Base-by-base conservation (phyloP, 2,329 filamentous ascomycete genomes). In the Ilyonectria destructans region DNA sequence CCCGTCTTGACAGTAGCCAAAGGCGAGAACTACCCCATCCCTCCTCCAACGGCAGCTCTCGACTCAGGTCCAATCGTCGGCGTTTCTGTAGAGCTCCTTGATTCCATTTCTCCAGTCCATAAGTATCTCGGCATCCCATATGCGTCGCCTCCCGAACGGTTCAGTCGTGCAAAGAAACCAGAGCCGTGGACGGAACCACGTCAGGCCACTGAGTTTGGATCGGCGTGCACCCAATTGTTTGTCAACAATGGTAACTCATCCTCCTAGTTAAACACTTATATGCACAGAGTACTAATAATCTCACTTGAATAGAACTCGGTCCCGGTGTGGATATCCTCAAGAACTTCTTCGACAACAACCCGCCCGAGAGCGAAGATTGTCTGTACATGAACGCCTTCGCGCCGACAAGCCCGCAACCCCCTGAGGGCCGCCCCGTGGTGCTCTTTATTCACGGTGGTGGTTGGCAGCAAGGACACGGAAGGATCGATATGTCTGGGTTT, bases 351-450 rank as follows among this genome's bases (percentile, higher is more conserved):
- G 71, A 69, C 15, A 62, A 37, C 1, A 65, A 69, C 8, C 17
- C 72, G 1, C 54, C 63, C 5, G 73, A 77, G 56, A 78, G 77
- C 17, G 74, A 79, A 52, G 77, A 79, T 33, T 79, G 75, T 19
- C 71, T 79, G 5, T 74, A 65, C 29, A 67, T 78, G 2, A 78
- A 79, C 31, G 70, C 75, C 5, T 79, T 79, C 46, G 70, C 73
- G 5, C 77, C 75, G 0, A 45, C 68, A 4, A 56, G 26, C 1
- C 55, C 67, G 1, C 61, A 26, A 0, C 62, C 69, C 3, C 35
- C 43, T 6, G 54, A 58, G 2, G 72, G 73, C 5, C 69, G 69
- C 1, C 59, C 77, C 3, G 69, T 78, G 2, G 35, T 78, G 1
- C 51, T 79, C 10, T 79, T 75, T 48, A 74, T 79, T 49, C 74